Conservation (phyloP, 805 yeast species). For the Helenozyma rhizophorensis region DNA sequence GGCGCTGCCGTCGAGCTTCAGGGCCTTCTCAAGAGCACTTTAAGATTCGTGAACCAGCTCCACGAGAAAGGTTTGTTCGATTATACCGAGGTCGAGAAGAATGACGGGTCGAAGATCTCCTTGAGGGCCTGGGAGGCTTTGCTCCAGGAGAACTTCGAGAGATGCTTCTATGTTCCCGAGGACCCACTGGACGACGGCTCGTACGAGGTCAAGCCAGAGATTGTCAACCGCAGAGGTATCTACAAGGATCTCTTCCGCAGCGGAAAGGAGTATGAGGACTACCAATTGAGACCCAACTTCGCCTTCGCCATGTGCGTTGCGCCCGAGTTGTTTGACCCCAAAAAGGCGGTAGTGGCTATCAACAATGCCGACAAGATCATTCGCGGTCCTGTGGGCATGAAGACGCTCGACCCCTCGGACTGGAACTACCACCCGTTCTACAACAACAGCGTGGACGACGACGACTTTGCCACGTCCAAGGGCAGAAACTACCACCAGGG, state of each 20-base stretch:
- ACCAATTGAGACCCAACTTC: slow-evolving; percentile 88
- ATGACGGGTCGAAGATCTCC: slow-evolving; percentile 52
- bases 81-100: slow-evolving; percentile 51
- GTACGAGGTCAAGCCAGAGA: slow-evolving; percentile 55
- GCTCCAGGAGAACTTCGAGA: slow-evolving; percentile 71
- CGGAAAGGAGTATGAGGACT: slow-evolving; percentile 89
- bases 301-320: slow-evolving; percentile 93
- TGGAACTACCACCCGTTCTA: slow-evolving; percentile 89
- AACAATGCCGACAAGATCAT: slow-evolving; percentile 65
- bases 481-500: slow-evolving; percentile 98
- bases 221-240: slow-evolving; percentile 87
- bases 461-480: slow-evolving; percentile 87
- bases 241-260: slow-evolving; percentile 82
- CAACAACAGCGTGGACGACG: slow-evolving; percentile 70
- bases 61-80: slow-evolving; percentile 52
- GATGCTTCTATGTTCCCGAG: slow-evolving; percentile 69
- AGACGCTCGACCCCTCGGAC: slow-evolving; percentile 89
- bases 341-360: slow-evolving; percentile 61
- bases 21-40: slow-evolving; percentile 78
- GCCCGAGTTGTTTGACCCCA: slow-evolving; percentile 76
- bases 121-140: slow-evolving; percentile 70
- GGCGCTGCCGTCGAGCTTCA: slow-evolving; percentile 94
- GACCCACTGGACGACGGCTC: slow-evolving; percentile 56
- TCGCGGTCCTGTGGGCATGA: slow-evolving; percentile 89
- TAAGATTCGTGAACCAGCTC: slow-evolving; percentile 72